These are phyloP conservation scores for Stylonectria norvegica DNA, from an alignment of 2,329 filamentous ascomycete species.

Conservation along the genomic window DNA sequence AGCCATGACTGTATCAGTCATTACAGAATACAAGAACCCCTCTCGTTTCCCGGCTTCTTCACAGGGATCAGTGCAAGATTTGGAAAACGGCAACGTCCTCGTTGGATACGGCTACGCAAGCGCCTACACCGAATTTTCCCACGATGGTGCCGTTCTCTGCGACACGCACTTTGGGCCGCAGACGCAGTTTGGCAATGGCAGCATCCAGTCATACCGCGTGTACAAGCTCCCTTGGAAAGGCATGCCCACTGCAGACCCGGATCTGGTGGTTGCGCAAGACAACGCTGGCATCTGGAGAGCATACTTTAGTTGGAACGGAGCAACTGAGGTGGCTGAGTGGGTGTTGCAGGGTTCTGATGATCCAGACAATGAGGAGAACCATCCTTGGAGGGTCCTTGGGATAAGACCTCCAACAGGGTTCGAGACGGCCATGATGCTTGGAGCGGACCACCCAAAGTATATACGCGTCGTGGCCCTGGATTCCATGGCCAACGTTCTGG, in stretches of 20 bases:
- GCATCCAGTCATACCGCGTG: constrained; percentile 27
- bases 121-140: constrained; percentile 27
- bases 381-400: background rate
- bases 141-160: constrained; percentile 20
- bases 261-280: constrained; percentile 2
- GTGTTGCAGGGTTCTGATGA: constrained; percentile 34
- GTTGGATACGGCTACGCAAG: constrained; percentile 39
- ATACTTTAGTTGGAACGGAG: constrained; percentile 40
- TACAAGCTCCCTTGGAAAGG: constrained; percentile 29
- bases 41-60: constrained; percentile 5
- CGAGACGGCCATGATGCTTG: background rate
- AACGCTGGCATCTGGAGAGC: constrained; percentile 11
- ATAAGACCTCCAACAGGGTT: background rate
- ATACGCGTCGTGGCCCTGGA: constrained; percentile 6
- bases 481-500: constrained; percentile 4
- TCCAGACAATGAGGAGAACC: background rate
- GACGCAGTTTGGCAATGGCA: constrained; percentile 9
- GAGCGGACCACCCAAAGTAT: constrained; percentile 2
- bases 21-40: constrained; percentile 11
- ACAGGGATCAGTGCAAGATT: constrained; percentile 13
- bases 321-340: constrained; percentile 34
- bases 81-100: constrained; percentile 41
- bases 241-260: constrained; percentile 16
- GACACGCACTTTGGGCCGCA: constrained; percentile 23
- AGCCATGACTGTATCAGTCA: constrained; percentile 4